These are phyloP conservation scores for Ophiosphaerella korrae DNA, from an alignment of 2,329 filamentous ascomycete species.

Conservation along the genomic window DNA sequence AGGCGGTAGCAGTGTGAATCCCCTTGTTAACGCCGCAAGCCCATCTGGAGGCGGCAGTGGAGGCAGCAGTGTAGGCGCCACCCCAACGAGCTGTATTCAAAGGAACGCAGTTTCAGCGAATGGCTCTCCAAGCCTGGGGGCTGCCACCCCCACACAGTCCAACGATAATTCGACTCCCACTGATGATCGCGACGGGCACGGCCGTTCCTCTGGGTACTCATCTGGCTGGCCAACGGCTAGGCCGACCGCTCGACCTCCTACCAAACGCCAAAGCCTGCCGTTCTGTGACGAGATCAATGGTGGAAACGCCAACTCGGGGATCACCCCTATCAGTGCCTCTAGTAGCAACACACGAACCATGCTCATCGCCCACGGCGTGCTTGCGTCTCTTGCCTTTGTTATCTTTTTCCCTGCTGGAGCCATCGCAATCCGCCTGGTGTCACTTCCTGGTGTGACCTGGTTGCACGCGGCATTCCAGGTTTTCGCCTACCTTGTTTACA, in stretches of 20 bases:
- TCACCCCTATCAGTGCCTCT: conserved; percentile 20
- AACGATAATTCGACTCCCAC: conserved; percentile 2
- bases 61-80: conserved; percentile 16
- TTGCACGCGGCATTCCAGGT: conserved; percentile 55
- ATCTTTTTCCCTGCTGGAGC: conserved; percentile 53
- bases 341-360: conserved; percentile 30
- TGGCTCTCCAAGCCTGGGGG: conserved; percentile 3
- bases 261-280: conserved; percentile 29
- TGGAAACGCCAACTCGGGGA: conserved; percentile 15
- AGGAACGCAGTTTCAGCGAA: conserved; percentile 26
- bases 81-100: conserved; percentile 37
- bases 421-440: conserved; percentile 51
- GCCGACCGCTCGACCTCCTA: conserved; percentile 25
- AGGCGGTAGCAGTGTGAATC: conserved; percentile 55
- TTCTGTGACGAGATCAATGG: conserved; percentile 37
- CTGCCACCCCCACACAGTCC: conserved; percentile 7
- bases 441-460: conserved; percentile 51
- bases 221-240: neutral
- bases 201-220: neutral
- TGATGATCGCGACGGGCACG: conserved; percentile 9
- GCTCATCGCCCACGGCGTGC: conserved; percentile 50
- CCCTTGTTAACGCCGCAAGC: conserved; percentile 41
- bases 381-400: conserved; percentile 52
- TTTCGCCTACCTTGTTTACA: conserved; percentile 54
- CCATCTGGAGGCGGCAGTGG: conserved; percentile 25